Conservation (phyloP, 2,329 filamentous ascomycete species). For the Colletotrichum limetticola region DNA sequence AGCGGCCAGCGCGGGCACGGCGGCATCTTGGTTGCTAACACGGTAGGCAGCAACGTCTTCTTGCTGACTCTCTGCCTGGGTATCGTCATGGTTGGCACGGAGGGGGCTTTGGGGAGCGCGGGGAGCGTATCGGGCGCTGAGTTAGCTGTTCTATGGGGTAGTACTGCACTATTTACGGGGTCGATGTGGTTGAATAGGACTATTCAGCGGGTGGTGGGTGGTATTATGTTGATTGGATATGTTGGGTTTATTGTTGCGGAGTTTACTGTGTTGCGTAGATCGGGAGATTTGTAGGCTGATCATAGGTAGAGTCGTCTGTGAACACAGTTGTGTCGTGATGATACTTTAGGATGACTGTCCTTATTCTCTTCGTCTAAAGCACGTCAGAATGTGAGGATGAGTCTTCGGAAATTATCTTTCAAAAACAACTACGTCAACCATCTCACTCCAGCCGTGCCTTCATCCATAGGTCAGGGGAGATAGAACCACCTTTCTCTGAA, state of each 20-base stretch:
- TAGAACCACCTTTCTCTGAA: not conserved
- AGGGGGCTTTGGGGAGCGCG: constrained; percentile 19
- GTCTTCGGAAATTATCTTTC: not conserved
- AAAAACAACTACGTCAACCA: not conserved
- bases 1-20: constrained; percentile 57
- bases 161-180: constrained; percentile 1
- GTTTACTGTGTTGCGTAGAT: constrained; percentile 28
- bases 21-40: constrained; percentile 63
- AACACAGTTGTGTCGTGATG: not conserved
- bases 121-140: constrained; percentile 31
- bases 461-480: not conserved
- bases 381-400: too few relatives aligned
- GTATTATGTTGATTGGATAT: constrained; percentile 32
- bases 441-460: not conserved
- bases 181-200: constrained; percentile 35
- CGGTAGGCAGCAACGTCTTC: constrained; percentile 66
- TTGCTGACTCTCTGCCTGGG: constrained; percentile 61
- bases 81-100: constrained; percentile 42
- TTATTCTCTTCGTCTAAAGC: too few relatives aligned
- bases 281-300: not conserved
- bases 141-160: constrained; percentile 35
- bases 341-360: not conserved
- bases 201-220: constrained; percentile 26
- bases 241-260: constrained; percentile 36
- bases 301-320: not conserved